These are phyloP conservation scores for Dendrobium catenatum DNA, from an alignment of 106 monocot species.

Conservation along the genomic window DNA sequence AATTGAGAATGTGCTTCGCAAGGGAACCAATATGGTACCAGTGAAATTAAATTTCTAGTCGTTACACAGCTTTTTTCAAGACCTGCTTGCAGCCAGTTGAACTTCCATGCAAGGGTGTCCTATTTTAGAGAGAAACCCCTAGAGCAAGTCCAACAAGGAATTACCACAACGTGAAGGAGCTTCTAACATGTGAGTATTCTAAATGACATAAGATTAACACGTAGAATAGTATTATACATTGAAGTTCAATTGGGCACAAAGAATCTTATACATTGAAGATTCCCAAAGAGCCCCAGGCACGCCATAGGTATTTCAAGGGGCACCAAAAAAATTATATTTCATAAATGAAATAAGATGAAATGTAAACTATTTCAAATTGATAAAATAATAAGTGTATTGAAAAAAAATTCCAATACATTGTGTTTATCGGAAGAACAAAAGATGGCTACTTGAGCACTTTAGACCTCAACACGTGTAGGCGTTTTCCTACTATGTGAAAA, in stretches of 20 bases:
- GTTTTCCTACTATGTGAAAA: neutral
- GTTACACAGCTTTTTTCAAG: neutral
- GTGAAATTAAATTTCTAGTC: neutral
- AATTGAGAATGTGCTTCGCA: neutral
- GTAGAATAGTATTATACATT: neutral
- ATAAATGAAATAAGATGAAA: neutral
- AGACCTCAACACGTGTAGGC: neutral
- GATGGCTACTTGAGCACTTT: neutral
- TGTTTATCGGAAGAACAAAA: neutral
- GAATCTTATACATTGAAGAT: neutral
- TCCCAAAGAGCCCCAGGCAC: neutral
- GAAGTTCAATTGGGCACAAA: neutral
- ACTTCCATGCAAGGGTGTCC: neutral
- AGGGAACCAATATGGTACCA: neutral
- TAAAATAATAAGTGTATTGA: neutral
- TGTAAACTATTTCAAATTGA: neutral
- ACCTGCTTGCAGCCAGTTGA: neutral
- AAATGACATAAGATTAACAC: neutral
- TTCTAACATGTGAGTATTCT: no score
- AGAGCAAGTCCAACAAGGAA: neutral
- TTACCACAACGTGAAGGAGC: neutral
- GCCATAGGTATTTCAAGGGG: neutral
- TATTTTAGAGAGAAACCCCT: neutral
- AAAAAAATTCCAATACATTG: no score
- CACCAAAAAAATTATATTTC: neutral